Evolutionary conservation across 2,329 filamentous ascomycete genomes (phyloP), one percentile per base, ranked within the genome.

Genomic region (Davidsoniella virescens): DNA sequence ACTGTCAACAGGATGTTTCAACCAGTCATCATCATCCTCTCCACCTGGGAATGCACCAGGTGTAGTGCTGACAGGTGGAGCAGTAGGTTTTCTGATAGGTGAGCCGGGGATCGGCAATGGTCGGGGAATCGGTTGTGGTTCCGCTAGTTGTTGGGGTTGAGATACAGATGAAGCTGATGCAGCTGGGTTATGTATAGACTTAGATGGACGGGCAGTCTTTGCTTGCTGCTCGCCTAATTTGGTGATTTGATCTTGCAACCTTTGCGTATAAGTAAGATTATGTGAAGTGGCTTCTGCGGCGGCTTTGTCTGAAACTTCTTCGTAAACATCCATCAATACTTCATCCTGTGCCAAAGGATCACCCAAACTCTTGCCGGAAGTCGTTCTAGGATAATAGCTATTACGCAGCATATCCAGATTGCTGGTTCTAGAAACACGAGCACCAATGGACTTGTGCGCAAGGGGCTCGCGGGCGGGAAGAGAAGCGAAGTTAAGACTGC

Each of bases 401-500:
- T 74, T 77, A 52, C 82, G 74, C n/a, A 70, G 70, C 52, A 76
- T 73, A 48, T 94, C 85, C 36, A 88, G 62, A 56, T 94, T 82
- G 59, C 86, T 94, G 5, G 78, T 84, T 54, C 85, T 73, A 18
- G 86, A 88, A 47, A 76, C 67, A 46, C 85, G 73, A 17, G 75
- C 72, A 14, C 81, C 87, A 59, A 87, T 77, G 62, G 84, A 93
- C 66, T 88, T 90, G 63, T 93, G 93, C 14, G 76, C 77, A 48
- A 96, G 70, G 36, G 90, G 90, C 60, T 96, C 90, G 54, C 92
- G 77, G 2, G 90, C 88, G 26, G 92, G 92, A 10, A 98, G 71
- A 16, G 92, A 87, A 37, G 92, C 87, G 66, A 98, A 96, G 53
- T 84, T 94, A 54, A 98, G 73, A 62, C 90, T 96, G 65, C 88